Evolutionary conservation across 768 basidiomycete species (phyloP).

Genomic region (Amanita brunnescens): DNA sequence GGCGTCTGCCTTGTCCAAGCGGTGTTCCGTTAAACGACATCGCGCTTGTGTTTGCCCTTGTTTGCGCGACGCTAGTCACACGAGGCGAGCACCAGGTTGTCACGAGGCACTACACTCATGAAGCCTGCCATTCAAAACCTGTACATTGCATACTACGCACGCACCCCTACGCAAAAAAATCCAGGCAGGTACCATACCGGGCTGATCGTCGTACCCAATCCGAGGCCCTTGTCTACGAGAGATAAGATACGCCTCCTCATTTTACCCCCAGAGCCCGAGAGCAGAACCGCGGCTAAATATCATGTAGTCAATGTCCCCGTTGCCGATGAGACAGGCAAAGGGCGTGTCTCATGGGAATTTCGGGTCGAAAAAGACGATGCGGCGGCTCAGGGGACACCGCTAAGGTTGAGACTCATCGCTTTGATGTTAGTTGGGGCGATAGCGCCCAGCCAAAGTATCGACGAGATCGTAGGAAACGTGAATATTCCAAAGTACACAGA

Average conservation of each 20-base stretch:
- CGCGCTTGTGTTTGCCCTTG: neutral
- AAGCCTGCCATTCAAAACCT: neutral
- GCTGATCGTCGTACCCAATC: neutral
- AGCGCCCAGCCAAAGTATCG: neutral
- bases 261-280: neutral
- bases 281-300: neutral
- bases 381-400: neutral
- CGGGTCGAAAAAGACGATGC: neutral
- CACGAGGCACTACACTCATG: no score
- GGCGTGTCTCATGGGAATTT: neutral
- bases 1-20: conserved; percentile 77
- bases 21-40: conserved; percentile 88
- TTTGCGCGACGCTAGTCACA: neutral
- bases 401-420: conserved; percentile 1
- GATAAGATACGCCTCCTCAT: no score
- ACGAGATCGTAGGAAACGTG: neutral
- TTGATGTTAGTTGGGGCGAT: neutral
- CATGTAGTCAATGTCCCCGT: neutral
- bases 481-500: neutral
- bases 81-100: neutral
- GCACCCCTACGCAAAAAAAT: neutral
- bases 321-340: neutral
- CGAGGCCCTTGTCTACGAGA: no score
- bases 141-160: conserved; percentile 1
- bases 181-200: neutral